A percentile compares a stretch with the other conserved stretches of the same genome.
These are phyloP conservation scores for Funneliformis geosporum DNA, from an alignment of 192 early-diverging fungal genomes.

Conservation along the genomic window DNA sequence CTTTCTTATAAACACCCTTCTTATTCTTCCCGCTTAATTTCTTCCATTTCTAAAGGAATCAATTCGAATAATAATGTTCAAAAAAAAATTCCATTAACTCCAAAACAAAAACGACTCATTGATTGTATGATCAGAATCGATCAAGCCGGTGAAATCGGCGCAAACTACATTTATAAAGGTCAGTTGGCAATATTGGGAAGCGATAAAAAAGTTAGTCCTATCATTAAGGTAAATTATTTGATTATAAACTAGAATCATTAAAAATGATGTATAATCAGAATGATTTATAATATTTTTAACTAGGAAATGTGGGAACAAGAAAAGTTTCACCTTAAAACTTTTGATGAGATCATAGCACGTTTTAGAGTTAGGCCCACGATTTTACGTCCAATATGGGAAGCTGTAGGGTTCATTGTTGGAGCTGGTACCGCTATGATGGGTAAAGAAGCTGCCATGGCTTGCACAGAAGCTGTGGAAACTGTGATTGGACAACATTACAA, in stretches of 20 bases:
- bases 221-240: conserved; percentile 61
- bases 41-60: background rate
- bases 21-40: background rate
- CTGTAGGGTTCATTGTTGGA: conserved; percentile 83
- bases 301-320: conserved; percentile 98
- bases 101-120: conserved; percentile 57
- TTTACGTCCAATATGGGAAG: conserved; percentile 84
- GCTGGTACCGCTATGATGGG: conserved; percentile 85
- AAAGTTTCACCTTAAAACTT: conserved; percentile 74
- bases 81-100: background rate
- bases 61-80: background rate
- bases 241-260: background rate
- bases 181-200: conserved; percentile 79
- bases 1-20: too few species aligned
- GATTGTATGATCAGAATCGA: conserved; percentile 90
- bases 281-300: background rate
- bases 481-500: conserved; percentile 96
- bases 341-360: conserved; percentile 74
- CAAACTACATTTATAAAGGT: conserved; percentile 95
- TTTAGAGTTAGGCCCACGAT: conserved; percentile 85
- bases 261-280: background rate
- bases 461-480: conserved; percentile 97
- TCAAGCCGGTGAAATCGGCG: conserved; percentile 95
- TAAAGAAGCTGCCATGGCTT: conserved; percentile 98
- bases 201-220: conserved; percentile 63